Conservation (phyloP, 1,284 basidiomycete genomes). For the Ustilago tritici region DNA sequence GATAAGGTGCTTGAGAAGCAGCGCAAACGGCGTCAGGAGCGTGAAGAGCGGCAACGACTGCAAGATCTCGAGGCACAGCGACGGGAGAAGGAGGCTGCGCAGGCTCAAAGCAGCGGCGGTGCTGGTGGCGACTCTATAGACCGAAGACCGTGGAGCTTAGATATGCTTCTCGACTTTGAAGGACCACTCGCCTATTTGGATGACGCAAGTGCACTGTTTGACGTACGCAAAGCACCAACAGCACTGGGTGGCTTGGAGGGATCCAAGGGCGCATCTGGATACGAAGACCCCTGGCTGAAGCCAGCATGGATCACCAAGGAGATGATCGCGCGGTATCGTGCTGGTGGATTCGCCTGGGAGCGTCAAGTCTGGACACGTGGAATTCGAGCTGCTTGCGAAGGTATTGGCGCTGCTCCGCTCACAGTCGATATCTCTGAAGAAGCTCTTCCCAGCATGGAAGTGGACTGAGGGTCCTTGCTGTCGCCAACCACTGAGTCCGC, state of each 20-base stretch:
- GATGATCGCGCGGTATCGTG: constrained; percentile 53
- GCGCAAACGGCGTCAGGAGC: constrained; percentile 50
- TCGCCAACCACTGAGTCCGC: neutral
- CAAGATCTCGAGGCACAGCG: constrained; percentile 33
- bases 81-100: constrained; percentile 42
- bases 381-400: constrained; percentile 52
- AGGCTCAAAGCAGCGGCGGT: constrained; percentile 16
- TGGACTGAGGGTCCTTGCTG: constrained; percentile 17
- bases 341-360: constrained; percentile 64
- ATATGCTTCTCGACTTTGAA: constrained; percentile 61
- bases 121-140: constrained; percentile 20
- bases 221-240: constrained; percentile 49
- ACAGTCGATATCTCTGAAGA: neutral
- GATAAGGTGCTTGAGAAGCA: constrained; percentile 54
- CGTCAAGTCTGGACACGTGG: constrained; percentile 59
- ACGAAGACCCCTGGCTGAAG: constrained; percentile 62
- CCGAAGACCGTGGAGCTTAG: constrained; percentile 43
- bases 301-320: constrained; percentile 44
- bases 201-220: constrained; percentile 51
- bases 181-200: constrained; percentile 62
- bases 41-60: constrained; percentile 37
- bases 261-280: constrained; percentile 43
- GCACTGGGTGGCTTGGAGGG: constrained; percentile 52
- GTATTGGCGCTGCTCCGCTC: constrained; percentile 44
- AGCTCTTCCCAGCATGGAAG: constrained; percentile 30